phyloP scores from a whole-genome alignment of 768 basidiomycete genomes.

The Lactarius hengduanensis region DNA sequence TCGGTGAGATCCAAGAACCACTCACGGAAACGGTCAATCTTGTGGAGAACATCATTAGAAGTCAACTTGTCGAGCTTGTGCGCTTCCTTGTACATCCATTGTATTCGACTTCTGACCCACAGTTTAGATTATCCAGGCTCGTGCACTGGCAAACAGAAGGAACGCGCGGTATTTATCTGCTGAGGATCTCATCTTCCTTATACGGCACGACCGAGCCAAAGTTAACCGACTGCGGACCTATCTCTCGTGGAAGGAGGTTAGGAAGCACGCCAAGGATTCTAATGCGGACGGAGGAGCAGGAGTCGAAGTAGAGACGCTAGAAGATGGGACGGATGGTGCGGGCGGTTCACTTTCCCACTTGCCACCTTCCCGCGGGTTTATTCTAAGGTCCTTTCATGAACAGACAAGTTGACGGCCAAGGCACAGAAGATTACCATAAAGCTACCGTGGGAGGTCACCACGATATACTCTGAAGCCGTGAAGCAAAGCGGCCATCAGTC shows the following conservation, averaged over 20 bases:
- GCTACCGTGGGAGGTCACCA: conserved; percentile 93
- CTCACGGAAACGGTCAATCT: conserved; percentile 83
- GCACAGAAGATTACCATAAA: conserved; percentile 93
- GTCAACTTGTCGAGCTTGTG: conserved; percentile 90
- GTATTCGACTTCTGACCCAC: conserved; percentile 12
- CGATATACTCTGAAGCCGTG: conserved; percentile 87
- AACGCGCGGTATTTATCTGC: conserved; percentile 84
- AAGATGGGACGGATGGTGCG: conserved; percentile 80
- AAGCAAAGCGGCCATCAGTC: conserved; percentile 47
- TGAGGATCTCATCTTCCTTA: conserved; percentile 95
- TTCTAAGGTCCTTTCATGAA: neutral
- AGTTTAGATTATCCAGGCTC: conserved; percentile 81
- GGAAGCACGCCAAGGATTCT: conserved; percentile 91
- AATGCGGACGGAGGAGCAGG: conserved; percentile 78
- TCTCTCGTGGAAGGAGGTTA: conserved; percentile 95
- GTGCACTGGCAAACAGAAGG: conserved; percentile 76
- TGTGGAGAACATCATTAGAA: conserved; percentile 92
- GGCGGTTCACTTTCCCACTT: conserved; percentile 29
- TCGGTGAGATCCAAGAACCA: conserved; percentile 93
- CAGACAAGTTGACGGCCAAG: conserved; percentile 78
- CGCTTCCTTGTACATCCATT: neutral
- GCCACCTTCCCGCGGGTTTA: neutral
- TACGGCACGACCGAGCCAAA: conserved; percentile 90
- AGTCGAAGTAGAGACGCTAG: conserved; percentile 78
- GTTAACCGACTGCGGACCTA: conserved; percentile 92